A percentile compares a stretch with the other conserved stretches of the same genome.
Conservation (phyloP, 176 grass and related monocot genomes). For the Guadua angustifolia region DNA sequence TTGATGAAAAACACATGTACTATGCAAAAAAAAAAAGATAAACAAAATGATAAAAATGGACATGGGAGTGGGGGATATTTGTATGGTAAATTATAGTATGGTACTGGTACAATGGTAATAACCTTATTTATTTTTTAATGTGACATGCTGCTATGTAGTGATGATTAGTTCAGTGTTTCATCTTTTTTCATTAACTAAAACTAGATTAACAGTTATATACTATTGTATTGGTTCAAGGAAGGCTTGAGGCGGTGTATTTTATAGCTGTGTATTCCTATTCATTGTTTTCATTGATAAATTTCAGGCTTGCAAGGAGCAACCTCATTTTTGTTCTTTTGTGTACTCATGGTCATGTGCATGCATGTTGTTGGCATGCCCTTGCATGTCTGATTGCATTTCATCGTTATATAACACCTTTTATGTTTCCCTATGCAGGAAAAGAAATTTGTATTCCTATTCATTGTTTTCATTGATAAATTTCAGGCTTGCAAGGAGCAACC, state of each 20-base stretch:
- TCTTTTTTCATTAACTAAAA: conserved; percentile 37
- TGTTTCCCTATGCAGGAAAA: conserved; percentile 61
- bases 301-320: neutral
- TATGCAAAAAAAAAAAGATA: too few relatives aligned
- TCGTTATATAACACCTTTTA: conserved; percentile 19
- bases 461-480: neutral
- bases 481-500: neutral
- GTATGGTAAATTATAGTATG: neutral
- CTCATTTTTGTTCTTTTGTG: neutral
- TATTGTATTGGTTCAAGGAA: conserved; percentile 1
- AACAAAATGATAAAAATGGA: too few relatives aligned
- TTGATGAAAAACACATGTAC: too few relatives aligned
- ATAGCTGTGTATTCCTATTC: neutral
- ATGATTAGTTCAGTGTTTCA: neutral
- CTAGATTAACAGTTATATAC: neutral
- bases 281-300: neutral
- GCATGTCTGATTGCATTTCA: conserved; percentile 19
- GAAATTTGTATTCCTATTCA: conserved; percentile 57
- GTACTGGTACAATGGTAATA: neutral
- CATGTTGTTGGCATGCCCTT: neutral
- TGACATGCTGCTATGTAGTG: neutral
- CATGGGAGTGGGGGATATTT: too few relatives aligned
- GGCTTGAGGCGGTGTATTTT: neutral
- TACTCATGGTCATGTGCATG: conserved; percentile 18
- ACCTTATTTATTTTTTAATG: conserved; percentile 8